Conservation (phyloP, 2,329 filamentous ascomycete genomes). For the Neurospora sp. region DNA sequence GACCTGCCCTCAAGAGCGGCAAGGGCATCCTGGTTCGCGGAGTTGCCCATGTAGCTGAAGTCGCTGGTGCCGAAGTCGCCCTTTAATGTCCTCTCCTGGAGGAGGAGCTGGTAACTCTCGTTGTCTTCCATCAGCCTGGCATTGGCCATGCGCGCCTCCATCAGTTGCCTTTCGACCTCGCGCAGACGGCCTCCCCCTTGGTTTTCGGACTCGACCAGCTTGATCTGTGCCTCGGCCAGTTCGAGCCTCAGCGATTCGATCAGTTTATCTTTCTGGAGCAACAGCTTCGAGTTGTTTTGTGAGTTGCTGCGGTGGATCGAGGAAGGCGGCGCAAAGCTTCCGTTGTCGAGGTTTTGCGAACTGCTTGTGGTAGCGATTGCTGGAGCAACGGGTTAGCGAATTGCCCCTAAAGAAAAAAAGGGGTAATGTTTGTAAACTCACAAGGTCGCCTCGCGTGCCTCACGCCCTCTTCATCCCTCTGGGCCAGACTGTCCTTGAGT, state of each 20-base stretch:
- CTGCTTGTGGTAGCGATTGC: conserved; percentile 33
- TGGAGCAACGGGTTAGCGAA: conserved; percentile 8
- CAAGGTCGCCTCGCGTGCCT: conserved; percentile 45
- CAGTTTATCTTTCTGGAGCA: conserved; percentile 91
- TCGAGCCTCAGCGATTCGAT: conserved; percentile 89
- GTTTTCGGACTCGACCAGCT: conserved; percentile 88
- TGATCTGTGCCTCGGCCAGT: conserved; percentile 89
- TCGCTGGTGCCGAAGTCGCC: conserved; percentile 81
- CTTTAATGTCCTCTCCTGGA: conserved; percentile 91
- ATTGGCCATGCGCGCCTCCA: conserved; percentile 92
- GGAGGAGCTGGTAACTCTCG: conserved; percentile 90
- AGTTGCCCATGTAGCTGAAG: conserved; percentile 57
- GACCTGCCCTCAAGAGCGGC: conserved; percentile 50
- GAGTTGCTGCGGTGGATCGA: conserved; percentile 82
- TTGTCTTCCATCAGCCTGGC: conserved; percentile 97
- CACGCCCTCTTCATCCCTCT: conserved; percentile 55
- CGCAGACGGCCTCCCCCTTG: conserved; percentile 77
- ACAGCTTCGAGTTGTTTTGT: conserved; percentile 76
- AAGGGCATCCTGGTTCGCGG: conserved; percentile 52
- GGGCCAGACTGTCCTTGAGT: conserved; percentile 78
- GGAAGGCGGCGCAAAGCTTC: conserved; percentile 77
- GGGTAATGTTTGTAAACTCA: conserved; percentile 26
- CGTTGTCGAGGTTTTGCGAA: conserved; percentile 60
- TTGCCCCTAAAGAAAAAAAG: neutral
- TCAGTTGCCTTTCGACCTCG: conserved; percentile 80